phyloP scores from a whole-genome alignment of 345 rosid species.

The Melaleuca alternifolia region DNA sequence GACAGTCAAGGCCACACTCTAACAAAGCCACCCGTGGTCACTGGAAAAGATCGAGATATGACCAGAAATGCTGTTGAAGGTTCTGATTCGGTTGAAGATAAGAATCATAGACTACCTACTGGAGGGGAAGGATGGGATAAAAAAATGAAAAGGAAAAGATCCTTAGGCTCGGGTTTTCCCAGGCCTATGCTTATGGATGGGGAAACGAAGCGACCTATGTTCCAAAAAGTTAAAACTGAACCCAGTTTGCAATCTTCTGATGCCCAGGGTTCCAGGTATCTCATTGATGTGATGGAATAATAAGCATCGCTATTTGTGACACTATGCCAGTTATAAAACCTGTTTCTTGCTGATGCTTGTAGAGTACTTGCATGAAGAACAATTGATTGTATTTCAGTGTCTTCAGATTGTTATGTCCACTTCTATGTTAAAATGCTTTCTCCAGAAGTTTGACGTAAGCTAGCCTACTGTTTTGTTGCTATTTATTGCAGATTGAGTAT shows the following conservation, averaged over 20 bases:
- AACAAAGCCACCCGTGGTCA: slow-evolving; percentile 20
- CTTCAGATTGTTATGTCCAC: neutral
- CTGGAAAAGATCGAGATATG: slow-evolving; percentile 36
- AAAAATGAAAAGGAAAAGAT: slow-evolving; percentile 45
- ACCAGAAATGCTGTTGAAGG: slow-evolving; percentile 25
- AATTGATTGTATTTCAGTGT: neutral
- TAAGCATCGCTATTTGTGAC: neutral
- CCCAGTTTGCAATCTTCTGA: slow-evolving; percentile 23
- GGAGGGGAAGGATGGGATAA: slow-evolving; percentile 60
- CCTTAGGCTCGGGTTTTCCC: slow-evolving; percentile 27
- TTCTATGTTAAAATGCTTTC: neutral
- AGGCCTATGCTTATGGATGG: slow-evolving; percentile 34
- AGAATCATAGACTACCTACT: slow-evolving; percentile 34
- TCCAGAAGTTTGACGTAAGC: neutral
- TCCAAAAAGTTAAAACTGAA: slow-evolving; percentile 30
- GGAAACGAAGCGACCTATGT: slow-evolving; percentile 16
- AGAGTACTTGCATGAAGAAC: neutral
- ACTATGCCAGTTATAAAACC: neutral
- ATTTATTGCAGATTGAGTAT: slow-evolving; percentile 21
- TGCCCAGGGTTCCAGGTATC: slow-evolving; percentile 34
- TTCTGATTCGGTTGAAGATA: slow-evolving; percentile 38
- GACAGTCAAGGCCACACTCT: slow-evolving; percentile 25
- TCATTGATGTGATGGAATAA: neutral
- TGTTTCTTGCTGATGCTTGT: neutral
- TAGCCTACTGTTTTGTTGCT: neutral